Conservation (phyloP, 164 flowering plant genomes). For the Liriodendron chinense region DNA sequence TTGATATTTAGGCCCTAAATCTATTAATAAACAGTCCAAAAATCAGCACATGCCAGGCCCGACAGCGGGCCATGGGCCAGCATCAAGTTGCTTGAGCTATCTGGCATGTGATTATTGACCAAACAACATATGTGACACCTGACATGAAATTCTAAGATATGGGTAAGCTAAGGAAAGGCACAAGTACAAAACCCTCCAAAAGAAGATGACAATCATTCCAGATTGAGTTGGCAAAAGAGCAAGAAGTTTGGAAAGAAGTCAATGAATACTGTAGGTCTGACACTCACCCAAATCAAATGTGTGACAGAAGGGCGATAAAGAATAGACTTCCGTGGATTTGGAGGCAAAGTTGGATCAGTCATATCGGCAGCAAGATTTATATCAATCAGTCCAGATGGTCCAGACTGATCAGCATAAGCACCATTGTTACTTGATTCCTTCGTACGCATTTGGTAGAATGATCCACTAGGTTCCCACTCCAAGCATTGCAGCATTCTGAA, state of each 20-base stretch:
- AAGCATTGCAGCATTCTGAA: constrained; percentile 94
- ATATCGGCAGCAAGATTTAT: constrained; percentile 74
- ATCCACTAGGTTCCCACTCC: constrained; percentile 97
- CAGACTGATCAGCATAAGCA: constrained; percentile 50
- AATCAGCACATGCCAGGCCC: too few species aligned
- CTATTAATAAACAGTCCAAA: too few species aligned
- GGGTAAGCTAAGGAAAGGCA: background rate
- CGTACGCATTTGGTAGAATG: constrained; percentile 62
- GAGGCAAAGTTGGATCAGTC: constrained; percentile 82
- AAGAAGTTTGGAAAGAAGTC: background rate
- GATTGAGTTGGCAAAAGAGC: background rate
- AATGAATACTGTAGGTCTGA: background rate
- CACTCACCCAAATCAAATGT: constrained; percentile 78
- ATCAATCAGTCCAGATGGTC: constrained; percentile 64
- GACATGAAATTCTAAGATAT: background rate
- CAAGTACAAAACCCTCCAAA: background rate
- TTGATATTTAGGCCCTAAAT: too few species aligned
- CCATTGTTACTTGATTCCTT: constrained; percentile 62
- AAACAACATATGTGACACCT: background rate
- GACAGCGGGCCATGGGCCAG: too few species aligned
- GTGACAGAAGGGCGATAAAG: constrained; percentile 86
- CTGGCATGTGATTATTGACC: background rate
- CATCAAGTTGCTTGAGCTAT: too few species aligned
- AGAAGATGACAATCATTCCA: background rate
- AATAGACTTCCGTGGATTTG: constrained; percentile 85